phyloP scores from a whole-genome alignment of 2,329 filamentous ascomycete genomes.

The Sarocladium strictum region DNA sequence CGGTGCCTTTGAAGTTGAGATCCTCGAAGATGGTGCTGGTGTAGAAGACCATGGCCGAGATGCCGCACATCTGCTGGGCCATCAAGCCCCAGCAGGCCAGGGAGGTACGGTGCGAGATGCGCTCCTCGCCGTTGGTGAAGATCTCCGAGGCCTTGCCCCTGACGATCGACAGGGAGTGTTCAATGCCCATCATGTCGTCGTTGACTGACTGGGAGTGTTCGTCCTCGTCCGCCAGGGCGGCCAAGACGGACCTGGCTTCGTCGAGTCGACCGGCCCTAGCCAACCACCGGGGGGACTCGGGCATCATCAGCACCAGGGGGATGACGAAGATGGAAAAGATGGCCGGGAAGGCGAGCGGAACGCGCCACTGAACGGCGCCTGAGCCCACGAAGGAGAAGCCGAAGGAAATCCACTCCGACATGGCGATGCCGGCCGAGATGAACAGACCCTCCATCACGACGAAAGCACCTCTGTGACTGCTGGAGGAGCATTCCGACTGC shows the following conservation, averaged over 20 bases:
- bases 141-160: neutral
- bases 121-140: neutral
- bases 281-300: no score
- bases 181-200: neutral
- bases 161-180: neutral
- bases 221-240: neutral
- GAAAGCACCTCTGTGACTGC: slow-evolving; percentile 24
- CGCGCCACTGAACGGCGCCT: no score
- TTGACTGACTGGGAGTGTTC: neutral
- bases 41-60: neutral
- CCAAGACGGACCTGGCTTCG: no score
- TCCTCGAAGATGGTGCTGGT: neutral
- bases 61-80: neutral
- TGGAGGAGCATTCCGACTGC: slow-evolving; percentile 29
- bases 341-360: no score
- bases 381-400: slow-evolving; percentile 31
- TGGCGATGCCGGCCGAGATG: slow-evolving; percentile 25
- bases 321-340: no score
- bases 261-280: no score
- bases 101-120: neutral
- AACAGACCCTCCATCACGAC: slow-evolving; percentile 26
- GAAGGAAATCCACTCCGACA: slow-evolving; percentile 33
- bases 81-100: neutral
- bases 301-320: no score
- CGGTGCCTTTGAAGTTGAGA: neutral